Evolutionary conservation across 2,329 filamentous ascomycete species (phyloP), one percentile per base, ranked within the genome.

Genomic region (Hypoxylon sp.): DNA sequence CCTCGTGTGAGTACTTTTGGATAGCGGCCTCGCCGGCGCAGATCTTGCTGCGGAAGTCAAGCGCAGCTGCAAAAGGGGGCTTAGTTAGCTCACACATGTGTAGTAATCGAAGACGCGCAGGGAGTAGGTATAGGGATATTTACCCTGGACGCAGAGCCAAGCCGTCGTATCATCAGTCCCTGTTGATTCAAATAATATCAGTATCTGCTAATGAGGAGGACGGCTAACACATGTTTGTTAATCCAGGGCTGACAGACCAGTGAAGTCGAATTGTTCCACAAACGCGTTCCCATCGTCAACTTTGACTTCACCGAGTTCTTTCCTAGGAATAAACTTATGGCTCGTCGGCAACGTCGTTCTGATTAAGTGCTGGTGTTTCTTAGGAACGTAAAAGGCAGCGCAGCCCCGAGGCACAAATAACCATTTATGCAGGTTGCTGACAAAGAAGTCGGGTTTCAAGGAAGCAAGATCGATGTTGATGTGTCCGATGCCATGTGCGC

Each of bases 391-490:
- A 71, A 92, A 83, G 7, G 91, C 79, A 0, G 89, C 89, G 72
- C 86, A 89, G 56, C 86, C 87, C 51, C 90, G 85, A 4, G 90
- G 90, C 17, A 86, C 85, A 71, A 85, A 89, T 6, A 92, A 83
- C 90, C 90, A 93, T 72, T 91, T 91, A 76, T 91, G 87, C 68
- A 86, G 85, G 73, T 92, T 92, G 53, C 82, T 87, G 13, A 90
- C 84, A 72, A 91, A 87, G 79, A 92, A 92, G 75, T 92, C 90
- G 0, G 89, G 85, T 38, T 87, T 80, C 17, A 92, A 76, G n/a
- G 73, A 71, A 0, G 72, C 73, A 28, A 93, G 77, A 75, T 91
- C 83, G 4, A 92, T 75, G 1, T 85, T 81, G 10, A 92, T 82
- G 53, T 91, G 87, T 0, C 90, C 90, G 19, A 91, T 80, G 0